Percentiles rank a stretch among this genome's conserved stretches.
Conservation (phyloP, 495 filamentous ascomycete genomes). For the Penicillium turbatum region DNA sequence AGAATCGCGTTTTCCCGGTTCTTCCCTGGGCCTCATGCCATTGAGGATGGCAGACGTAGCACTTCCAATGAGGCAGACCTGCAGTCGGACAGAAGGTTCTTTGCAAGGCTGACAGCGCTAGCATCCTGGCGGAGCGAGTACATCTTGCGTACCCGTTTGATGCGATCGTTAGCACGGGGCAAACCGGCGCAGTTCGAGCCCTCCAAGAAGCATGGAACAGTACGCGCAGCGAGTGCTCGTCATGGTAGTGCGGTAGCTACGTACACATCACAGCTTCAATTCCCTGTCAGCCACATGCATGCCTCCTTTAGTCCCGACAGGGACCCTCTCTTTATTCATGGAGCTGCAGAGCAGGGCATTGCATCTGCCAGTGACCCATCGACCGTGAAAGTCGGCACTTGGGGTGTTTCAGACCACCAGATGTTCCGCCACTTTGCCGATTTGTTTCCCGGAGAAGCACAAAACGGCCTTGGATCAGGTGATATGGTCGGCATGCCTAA, state of each 20-base stretch:
- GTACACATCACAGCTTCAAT: constrained; percentile 75
- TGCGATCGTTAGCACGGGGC: constrained; percentile 74
- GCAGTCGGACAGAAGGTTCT: constrained; percentile 64
- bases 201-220: constrained; percentile 44
- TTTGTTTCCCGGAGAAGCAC: constrained; percentile 64
- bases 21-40: constrained; percentile 68
- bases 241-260: constrained; percentile 61
- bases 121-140: constrained; percentile 94
- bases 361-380: constrained; percentile 73
- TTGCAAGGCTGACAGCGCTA: constrained; percentile 70
- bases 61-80: constrained; percentile 42
- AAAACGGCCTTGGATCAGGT: constrained; percentile 73
- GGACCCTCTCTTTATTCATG: constrained; percentile 74
- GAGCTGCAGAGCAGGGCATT: constrained; percentile 67
- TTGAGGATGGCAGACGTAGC: constrained; percentile 26
- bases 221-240: constrained; percentile 45
- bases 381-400: constrained; percentile 72
- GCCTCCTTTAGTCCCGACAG: constrained; percentile 69
- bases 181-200: constrained; percentile 60
- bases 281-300: constrained; percentile 70
- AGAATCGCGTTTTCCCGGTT: constrained; percentile 81
- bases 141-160: constrained; percentile 75
- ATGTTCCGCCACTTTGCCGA: constrained; percentile 73
- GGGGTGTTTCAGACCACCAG: constrained; percentile 73
- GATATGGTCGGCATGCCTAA: constrained; percentile 73